Evolutionary conservation across 1,284 basidiomycete species (phyloP).

Genomic region (Coniferiporia weirii): DNA sequence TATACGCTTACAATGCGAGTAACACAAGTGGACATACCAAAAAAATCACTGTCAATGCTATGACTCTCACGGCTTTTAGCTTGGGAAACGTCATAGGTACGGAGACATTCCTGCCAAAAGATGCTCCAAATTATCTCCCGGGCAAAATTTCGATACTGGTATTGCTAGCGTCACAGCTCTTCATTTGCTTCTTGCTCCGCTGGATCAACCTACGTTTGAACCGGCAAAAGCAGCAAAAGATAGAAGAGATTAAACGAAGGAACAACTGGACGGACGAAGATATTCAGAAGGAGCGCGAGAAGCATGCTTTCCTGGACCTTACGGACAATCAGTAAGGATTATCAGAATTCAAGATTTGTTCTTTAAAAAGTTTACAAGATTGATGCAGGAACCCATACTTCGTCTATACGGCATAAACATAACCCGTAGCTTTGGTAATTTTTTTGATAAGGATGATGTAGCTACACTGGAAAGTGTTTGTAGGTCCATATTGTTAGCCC

Average conservation of each 20-base stretch:
- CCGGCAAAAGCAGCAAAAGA: constrained; percentile 37
- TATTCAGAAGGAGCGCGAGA: constrained; percentile 49
- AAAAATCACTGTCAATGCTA: constrained; percentile 59
- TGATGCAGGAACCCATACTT: constrained; percentile 35
- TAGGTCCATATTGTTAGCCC: no score
- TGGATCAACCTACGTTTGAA: constrained; percentile 56
- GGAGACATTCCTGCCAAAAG: constrained; percentile 58
- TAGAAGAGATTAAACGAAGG: constrained; percentile 41
- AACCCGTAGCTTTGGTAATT: not conserved
- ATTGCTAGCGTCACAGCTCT: constrained; percentile 48
- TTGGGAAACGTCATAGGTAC: constrained; percentile 57
- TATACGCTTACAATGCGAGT: constrained; percentile 64
- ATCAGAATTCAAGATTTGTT: not conserved
- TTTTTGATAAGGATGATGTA: not conserved
- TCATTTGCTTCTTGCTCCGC: constrained; percentile 45
- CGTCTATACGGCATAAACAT: constrained; percentile 34
- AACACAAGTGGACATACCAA: constrained; percentile 67
- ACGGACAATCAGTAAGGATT: constrained; percentile 52
- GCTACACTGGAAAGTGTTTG: no score
- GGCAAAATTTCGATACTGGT: constrained; percentile 60
- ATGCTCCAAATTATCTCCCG: constrained; percentile 51
- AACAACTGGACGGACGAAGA: constrained; percentile 55
- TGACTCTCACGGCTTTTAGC: constrained; percentile 54
- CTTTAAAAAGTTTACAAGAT: not conserved
- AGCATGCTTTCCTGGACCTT: constrained; percentile 56